A percentile compares a stretch with the other conserved stretches of the same genome.
These are phyloP conservation scores for Cladobotryum protrusum DNA, from an alignment of 2,329 filamentous ascomycete species.

Conservation along the genomic window DNA sequence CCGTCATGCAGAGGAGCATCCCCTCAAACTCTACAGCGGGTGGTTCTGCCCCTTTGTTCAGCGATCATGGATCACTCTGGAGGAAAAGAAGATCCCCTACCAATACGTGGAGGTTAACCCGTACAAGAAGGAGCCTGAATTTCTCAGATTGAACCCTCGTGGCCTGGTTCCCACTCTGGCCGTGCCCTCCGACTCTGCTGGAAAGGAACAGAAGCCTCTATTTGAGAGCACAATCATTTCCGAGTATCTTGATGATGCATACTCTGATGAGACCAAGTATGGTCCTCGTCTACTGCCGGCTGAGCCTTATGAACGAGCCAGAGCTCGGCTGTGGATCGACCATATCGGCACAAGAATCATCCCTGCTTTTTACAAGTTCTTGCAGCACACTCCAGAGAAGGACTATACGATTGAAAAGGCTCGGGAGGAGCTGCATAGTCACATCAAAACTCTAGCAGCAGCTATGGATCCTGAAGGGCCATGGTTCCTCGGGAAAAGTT, in stretches of 20 bases:
- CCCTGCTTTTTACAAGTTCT: conserved; percentile 59
- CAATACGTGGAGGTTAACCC: conserved; percentile 76
- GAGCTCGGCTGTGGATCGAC: conserved; percentile 67
- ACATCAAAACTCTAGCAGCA: conserved; percentile 53
- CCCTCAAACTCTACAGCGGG: conserved; percentile 62
- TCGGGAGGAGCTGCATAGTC: conserved; percentile 49
- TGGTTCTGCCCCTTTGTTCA: conserved; percentile 73
- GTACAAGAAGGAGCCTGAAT: conserved; percentile 63
- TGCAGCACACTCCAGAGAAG: conserved; percentile 50
- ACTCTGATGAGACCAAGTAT: conserved; percentile 37
- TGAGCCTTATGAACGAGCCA: conserved; percentile 58
- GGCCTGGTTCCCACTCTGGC: conserved; percentile 68
- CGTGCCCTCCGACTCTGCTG: conserved; percentile 30
- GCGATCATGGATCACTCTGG: conserved; percentile 64
- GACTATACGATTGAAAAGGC: conserved; percentile 45
- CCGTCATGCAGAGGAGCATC: conserved; percentile 40
- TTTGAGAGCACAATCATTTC: conserved; percentile 69
- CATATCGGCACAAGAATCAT: conserved; percentile 62
- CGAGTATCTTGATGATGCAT: conserved; percentile 72
- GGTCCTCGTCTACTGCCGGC: conserved; percentile 49
- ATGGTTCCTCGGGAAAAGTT: conserved; percentile 58
- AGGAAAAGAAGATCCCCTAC: conserved; percentile 67
- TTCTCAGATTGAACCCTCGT: conserved; percentile 66
- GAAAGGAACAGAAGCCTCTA: conserved; percentile 46
- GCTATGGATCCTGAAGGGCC: conserved; percentile 55